phyloP scores from a whole-genome alignment of 108 stramenopile species.

The Hondaea fermentalgiana region DNA sequence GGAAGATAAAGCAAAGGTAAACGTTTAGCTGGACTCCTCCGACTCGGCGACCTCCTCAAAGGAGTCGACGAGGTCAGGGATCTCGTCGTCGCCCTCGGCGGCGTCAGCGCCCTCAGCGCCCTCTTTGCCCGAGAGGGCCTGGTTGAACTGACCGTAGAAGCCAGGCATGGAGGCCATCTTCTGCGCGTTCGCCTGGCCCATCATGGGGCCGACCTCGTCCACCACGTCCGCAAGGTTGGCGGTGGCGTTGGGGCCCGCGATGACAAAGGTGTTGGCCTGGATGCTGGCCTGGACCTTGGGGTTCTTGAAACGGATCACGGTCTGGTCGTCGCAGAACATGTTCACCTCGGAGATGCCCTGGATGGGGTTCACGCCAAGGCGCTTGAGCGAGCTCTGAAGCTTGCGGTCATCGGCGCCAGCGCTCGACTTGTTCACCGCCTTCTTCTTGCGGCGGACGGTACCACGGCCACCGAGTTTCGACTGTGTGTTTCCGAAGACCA shows the following conservation, averaged over 20 bases:
- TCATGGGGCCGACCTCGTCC: constrained; percentile 53
- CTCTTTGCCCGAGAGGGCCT: constrained; percentile 27
- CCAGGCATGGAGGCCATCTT: constrained; percentile 38
- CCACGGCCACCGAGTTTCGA: constrained; percentile 83
- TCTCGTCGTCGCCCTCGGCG: constrained; percentile 73
- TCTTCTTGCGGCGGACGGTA: constrained; percentile 82
- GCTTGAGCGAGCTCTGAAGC: constrained; percentile 78
- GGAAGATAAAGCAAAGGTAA: too few relatives aligned
- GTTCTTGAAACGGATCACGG: constrained; percentile 89
- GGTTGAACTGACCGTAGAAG: neutral
- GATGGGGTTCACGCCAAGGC: constrained; percentile 91
- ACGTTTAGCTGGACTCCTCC: neutral
- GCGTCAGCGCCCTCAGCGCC: constrained; percentile 26
- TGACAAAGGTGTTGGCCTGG: constrained; percentile 90
- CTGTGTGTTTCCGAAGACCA: neutral
- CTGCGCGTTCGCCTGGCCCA: constrained; percentile 66
- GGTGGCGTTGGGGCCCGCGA: constrained; percentile 78
- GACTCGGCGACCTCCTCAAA: constrained; percentile 78
- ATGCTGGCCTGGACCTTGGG: constrained; percentile 86
- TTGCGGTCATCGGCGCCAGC: constrained; percentile 86
- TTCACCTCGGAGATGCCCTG: constrained; percentile 96
- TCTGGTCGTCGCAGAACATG: constrained; percentile 93
- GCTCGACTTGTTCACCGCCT: constrained; percentile 66
- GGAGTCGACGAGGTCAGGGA: constrained; percentile 86
- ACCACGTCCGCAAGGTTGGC: constrained; percentile 87